These are phyloP conservation scores for Leishmania tarentolae DNA, from an alignment of 208 protist species.

Conservation along the genomic window DNA sequence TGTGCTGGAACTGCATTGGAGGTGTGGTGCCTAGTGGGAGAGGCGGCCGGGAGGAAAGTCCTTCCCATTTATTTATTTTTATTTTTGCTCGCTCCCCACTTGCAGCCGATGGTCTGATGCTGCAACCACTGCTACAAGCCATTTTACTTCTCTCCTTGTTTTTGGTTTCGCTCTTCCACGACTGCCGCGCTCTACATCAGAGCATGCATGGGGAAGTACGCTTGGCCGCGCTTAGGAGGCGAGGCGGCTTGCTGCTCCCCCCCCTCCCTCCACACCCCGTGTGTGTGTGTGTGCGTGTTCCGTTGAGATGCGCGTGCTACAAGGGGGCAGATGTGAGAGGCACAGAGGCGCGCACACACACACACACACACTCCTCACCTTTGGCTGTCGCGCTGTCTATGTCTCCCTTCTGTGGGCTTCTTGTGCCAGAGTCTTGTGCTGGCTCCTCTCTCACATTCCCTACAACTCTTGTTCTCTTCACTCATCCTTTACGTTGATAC, in stretches of 20 bases:
- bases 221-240: not conserved
- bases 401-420: not conserved
- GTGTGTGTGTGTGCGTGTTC: not conserved
- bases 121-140: not conserved
- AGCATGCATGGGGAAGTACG: not conserved
- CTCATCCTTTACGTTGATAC: not conserved
- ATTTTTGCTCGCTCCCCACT: not conserved
- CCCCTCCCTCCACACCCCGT: not conserved
- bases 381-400: not conserved
- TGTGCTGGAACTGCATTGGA: not conserved
- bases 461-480: not conserved
- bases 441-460: not conserved
- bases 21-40: not conserved
- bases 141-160: not conserved
- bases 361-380: not conserved
- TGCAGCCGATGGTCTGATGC: not conserved
- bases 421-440: not conserved
- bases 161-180: not conserved
- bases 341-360: not conserved
- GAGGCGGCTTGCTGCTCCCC: not conserved
- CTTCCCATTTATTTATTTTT: too few species aligned
- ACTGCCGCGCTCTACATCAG: not conserved
- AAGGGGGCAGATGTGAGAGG: not conserved
- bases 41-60: not conserved
- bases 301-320: too few species aligned